Evolutionary conservation across 805 yeast species (phyloP), one percentile per base, ranked within the genome.

Genomic region (Monosporozyma aerobia): DNA sequence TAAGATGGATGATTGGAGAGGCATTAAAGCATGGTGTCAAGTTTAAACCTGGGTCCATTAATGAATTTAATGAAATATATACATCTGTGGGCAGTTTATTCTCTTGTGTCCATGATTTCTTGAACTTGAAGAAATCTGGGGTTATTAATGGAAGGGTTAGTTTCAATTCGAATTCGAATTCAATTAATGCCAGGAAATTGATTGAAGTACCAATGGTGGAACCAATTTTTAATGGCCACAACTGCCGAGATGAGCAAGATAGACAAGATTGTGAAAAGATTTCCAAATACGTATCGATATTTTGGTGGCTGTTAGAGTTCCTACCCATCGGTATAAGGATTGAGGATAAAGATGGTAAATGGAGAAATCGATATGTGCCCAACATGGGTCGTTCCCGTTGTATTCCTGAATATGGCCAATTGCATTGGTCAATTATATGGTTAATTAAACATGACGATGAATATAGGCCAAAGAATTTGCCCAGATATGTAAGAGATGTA

Each of bases 391-490:
- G 78, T 13, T 53, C 63, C 4, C 69, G 88, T 54, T 68, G 68
- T 44, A 66, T 83, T 3, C 86, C 87, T 1, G 54, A 55, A 1
- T 64, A 72, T 53, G 74, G 77, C 10, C 65, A 63, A 13, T 54
- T 82, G 35, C 88, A 83, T 63, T 83, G 88, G 87, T 81, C 87
- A 47, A 74, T 82, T 0, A 72, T 70, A 54, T 82, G 83, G 80
- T 69, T 84, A 56, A 59, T 77, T 51, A 78, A 74, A 54, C 73
- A 67, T 55, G 71, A 77, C 50, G 52, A 62, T 37, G 77, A 74
- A 56, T 79, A 80, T 56, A 53, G 64, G 1, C 84, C 84, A 0
- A 50, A 47, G 1, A 76, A 78, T 56, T 51, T 78, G 33, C 81
- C 81, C 0, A 50, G 51, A 9, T 73, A 72, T 57, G 63, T 65